Evolutionary conservation across 306 rosid species (phyloP).

Genomic region (Leucaena leucocephala): DNA sequence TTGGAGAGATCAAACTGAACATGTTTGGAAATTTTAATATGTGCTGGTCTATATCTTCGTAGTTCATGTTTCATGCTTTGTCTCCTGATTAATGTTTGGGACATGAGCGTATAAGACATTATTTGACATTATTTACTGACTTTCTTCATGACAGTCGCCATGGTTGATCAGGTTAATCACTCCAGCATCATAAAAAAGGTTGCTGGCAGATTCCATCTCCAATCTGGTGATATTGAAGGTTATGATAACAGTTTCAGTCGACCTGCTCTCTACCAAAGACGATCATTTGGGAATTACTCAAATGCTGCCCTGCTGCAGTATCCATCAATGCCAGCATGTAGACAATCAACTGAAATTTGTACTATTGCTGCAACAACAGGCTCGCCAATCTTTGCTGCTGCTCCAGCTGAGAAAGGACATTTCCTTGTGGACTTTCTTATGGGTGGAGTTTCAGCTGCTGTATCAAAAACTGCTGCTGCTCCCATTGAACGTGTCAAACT

Average conservation of each 20-base stretch:
- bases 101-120: no score
- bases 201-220: conserved; percentile 35
- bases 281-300: conserved; percentile 48
- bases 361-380: conserved; percentile 46
- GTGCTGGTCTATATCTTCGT: neutral
- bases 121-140: conserved; percentile 17
- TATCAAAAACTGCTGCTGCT: conserved; percentile 87
- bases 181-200: conserved; percentile 37
- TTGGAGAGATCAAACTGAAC: neutral
- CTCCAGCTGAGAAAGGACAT: conserved; percentile 78
- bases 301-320: conserved; percentile 61
- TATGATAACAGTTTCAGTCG: neutral
- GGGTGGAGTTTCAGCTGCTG: conserved; percentile 96
- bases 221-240: conserved; percentile 2
- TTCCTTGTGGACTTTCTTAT: conserved; percentile 73
- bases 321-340: conserved; percentile 52
- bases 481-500: conserved; percentile 90
- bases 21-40: neutral
- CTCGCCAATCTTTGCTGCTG: conserved; percentile 67
- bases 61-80: neutral
- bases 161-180: conserved; percentile 49
- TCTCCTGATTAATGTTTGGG: no score
- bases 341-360: neutral
- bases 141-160: conserved; percentile 37
- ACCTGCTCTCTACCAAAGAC: conserved; percentile 32